Base-by-base conservation (phyloP, 139 green algal species). In the Yamagishiella unicocca region DNA sequence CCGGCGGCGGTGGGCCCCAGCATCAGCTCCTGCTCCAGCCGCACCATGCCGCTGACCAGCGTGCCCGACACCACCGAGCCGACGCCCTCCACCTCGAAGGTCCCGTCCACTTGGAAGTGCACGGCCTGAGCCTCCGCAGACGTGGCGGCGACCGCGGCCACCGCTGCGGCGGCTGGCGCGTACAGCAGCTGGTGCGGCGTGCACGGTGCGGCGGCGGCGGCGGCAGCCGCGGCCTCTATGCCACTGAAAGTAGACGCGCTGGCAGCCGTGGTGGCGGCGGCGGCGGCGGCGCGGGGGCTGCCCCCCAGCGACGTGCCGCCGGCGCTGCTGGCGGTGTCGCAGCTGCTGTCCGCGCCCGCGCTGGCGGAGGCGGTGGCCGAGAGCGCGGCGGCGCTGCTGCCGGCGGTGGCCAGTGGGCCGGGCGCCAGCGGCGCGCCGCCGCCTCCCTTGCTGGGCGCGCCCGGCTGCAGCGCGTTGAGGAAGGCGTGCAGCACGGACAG, bases 101-200 rank as follows among this genome's bases (percentile, higher is more conserved):
- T 94, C 17, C 94, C 81, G 53, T 97, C 94, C 37, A 98, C 94
- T 86, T 98, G 95, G 58, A 97, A 97, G 40, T 95, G 93, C 0
- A 90, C 84, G 1, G 76, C 29, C 46, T 81, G 46, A 8, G 22
- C 40, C 37, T 77, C 80, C 25, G 76, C 31, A 12, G 68, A 37
- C n/a, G 19, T n/a, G n/a, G 68, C 38, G 17, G 68, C 50, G 50
- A 37, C 50, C 19, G 75, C 75, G 4, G 76, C 35, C 17, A 54
- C 33, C 5, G 53, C 24, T 45, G 37, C 37, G n/a, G 24, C 79
- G 25, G 76, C 76, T 22, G 74, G 76, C 53, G 54, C 76, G 76
- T 71, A 83, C 76, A 83, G 76, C 38, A 83, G 54, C 33, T 83
- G 84, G 38, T 91, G 40, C 22, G 37, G 79, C 67, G 82, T 31